Conservation (phyloP, 768 basidiomycete genomes). For the Agrocybe pediades region DNA sequence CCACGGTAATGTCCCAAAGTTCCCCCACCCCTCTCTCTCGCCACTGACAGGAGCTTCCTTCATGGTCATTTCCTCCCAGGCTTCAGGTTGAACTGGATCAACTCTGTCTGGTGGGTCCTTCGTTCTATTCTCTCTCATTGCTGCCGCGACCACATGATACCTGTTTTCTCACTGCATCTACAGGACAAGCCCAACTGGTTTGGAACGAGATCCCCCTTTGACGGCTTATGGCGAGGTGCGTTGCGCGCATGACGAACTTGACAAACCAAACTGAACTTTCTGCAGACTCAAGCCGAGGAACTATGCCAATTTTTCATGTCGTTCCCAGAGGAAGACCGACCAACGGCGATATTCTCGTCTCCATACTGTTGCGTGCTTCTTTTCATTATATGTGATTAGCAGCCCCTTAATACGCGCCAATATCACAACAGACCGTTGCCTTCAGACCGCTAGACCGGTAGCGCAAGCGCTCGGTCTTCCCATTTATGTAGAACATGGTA, state of each 20-base stretch:
- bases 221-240: slow-evolving; percentile 70
- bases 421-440: slow-evolving; percentile 67
- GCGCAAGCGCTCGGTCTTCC: slow-evolving; percentile 65
- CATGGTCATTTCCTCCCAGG: slow-evolving; percentile 43
- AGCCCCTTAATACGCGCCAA: slow-evolving; percentile 1
- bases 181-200: slow-evolving; percentile 67
- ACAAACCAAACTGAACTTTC: slow-evolving; percentile 3
- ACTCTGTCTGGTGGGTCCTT: slow-evolving; percentile 57
- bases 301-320: slow-evolving; percentile 64
- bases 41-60: not conserved
- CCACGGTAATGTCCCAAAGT: slow-evolving; percentile 54
- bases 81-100: slow-evolving; percentile 76
- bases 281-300: slow-evolving; percentile 71
- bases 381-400: not conserved
- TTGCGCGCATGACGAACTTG: not conserved
- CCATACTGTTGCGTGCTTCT: slow-evolving; percentile 65
- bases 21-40: not conserved
- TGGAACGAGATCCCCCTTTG: slow-evolving; percentile 73
- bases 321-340: slow-evolving; percentile 65
- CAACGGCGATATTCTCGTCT: slow-evolving; percentile 82
- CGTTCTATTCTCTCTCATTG: not conserved
- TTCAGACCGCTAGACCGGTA: slow-evolving; percentile 74
- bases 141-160: not conserved
- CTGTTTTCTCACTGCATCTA: slow-evolving; percentile 7
- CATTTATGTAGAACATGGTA: slow-evolving; percentile 80